Conservation (phyloP, 2,329 filamentous ascomycete genomes). For the Colletotrichum falcatum region DNA sequence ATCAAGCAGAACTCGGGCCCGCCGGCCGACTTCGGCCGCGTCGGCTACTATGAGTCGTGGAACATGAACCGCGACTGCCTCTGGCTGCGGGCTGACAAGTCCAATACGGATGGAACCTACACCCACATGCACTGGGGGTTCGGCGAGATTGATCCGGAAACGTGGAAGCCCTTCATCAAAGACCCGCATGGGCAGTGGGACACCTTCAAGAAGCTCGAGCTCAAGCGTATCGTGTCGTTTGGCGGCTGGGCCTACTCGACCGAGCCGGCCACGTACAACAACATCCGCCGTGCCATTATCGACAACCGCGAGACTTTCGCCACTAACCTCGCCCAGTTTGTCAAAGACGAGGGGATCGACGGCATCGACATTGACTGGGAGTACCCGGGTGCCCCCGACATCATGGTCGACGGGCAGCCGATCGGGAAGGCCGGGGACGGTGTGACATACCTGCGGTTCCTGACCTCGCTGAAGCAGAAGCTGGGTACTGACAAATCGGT, state of each 20-base stretch:
- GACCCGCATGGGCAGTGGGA: constrained; percentile 45
- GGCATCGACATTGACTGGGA: too few relatives aligned
- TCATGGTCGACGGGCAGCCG: too few relatives aligned
- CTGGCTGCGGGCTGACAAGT: constrained; percentile 44
- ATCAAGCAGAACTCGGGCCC: constrained; percentile 45
- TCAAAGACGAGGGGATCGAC: too few relatives aligned
- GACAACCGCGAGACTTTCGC: constrained; percentile 44
- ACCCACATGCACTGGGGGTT: constrained; percentile 52
- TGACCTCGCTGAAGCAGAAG: constrained; percentile 40
- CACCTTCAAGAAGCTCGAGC: constrained; percentile 46
- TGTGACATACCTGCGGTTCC: too few relatives aligned
- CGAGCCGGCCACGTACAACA: constrained; percentile 49
- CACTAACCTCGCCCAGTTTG: too few relatives aligned
- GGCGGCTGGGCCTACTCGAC: constrained; percentile 60
- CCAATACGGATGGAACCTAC: constrained; percentile 41
- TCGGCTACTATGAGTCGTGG: constrained; percentile 54
- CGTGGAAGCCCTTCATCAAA: constrained; percentile 7
- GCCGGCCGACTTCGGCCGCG: constrained; percentile 35
- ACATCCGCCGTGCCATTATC: constrained; percentile 53
- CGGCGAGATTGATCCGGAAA: constrained; percentile 40
- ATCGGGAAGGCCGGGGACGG: too few relatives aligned
- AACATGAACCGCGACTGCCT: constrained; percentile 47
- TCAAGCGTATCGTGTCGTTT: constrained; percentile 53
- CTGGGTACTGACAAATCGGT: constrained; percentile 55
- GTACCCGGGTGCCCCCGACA: too few relatives aligned